Evolutionary conservation across 352 stramenopile genomes (phyloP).

Genomic region (Globisporangium rhizosaccharum): DNA sequence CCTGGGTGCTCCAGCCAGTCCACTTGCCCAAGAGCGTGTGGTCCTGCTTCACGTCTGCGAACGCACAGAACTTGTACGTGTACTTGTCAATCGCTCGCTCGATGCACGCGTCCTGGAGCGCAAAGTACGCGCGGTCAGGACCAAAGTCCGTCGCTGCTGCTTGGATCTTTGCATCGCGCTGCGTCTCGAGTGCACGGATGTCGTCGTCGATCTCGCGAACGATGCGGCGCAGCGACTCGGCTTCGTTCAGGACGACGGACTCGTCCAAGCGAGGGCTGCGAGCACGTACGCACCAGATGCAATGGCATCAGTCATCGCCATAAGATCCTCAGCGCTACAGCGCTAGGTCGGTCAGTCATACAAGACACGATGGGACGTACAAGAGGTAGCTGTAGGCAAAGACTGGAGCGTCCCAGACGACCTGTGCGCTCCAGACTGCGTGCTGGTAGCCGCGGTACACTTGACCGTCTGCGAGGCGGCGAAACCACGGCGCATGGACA

Average conservation of each 20-base stretch:
- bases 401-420: slow-evolving; percentile 68
- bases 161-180: slow-evolving; percentile 34
- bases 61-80: slow-evolving; percentile 85
- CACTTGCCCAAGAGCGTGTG: slow-evolving; percentile 71
- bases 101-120: slow-evolving; percentile 72
- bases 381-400: slow-evolving; percentile 73
- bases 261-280: slow-evolving; percentile 53
- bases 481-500: slow-evolving; percentile 41
- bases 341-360: not conserved
- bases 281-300: not conserved
- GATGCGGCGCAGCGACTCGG: slow-evolving; percentile 62
- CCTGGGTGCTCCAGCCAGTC: slow-evolving; percentile 39
- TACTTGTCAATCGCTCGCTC: slow-evolving; percentile 85
- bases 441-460: slow-evolving; percentile 45
- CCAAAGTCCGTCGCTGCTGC: slow-evolving; percentile 58
- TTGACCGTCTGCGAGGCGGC: slow-evolving; percentile 45
- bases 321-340: not conserved
- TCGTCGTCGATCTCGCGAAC: slow-evolving; percentile 61
- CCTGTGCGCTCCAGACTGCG: slow-evolving; percentile 34
- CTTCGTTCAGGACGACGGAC: slow-evolving; percentile 45
- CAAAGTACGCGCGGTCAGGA: slow-evolving; percentile 62
- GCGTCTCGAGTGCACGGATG: slow-evolving; percentile 47
- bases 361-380: slow-evolving; percentile 25
- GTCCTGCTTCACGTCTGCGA: slow-evolving; percentile 78
- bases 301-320: not conserved